Evolutionary conservation across 208 protist species (phyloP).

Genomic region (Leishmania braziliensis): DNA sequence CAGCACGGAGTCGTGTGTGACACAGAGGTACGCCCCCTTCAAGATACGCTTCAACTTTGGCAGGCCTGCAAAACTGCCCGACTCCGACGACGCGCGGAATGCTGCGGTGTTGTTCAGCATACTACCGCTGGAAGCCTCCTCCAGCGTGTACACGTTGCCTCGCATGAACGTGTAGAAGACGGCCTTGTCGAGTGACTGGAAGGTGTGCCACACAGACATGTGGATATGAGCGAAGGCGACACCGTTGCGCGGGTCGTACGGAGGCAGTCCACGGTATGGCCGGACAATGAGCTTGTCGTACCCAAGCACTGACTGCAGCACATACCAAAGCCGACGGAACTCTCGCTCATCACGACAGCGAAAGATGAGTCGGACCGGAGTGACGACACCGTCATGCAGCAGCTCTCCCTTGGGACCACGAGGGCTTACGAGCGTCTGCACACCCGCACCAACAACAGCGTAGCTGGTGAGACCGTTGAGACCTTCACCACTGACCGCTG

Average conservation of each 20-base stretch:
- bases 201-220: constrained; percentile 49
- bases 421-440: constrained; percentile 15
- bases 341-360: constrained; percentile 52
- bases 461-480: neutral
- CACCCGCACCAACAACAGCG: constrained; percentile 2
- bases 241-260: constrained; percentile 69
- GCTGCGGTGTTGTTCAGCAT: neutral
- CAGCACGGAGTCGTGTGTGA: constrained; percentile 59
- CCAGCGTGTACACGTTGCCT: constrained; percentile 37
- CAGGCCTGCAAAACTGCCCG: neutral
- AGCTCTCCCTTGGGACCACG: neutral
- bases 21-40: constrained; percentile 43
- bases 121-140: neutral
- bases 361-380: constrained; percentile 29
- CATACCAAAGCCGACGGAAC: constrained; percentile 55
- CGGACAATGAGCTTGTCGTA: constrained; percentile 55
- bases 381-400: neutral
- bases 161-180: constrained; percentile 59
- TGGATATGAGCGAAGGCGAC: constrained; percentile 58
- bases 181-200: constrained; percentile 53
- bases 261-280: constrained; percentile 52
- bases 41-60: constrained; percentile 18
- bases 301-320: constrained; percentile 49
- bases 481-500: constrained; percentile 1
- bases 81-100: neutral